Evolutionary conservation across 2,329 filamentous ascomycete species (phyloP).

Genomic region (Ampelomyces quisqualis): DNA sequence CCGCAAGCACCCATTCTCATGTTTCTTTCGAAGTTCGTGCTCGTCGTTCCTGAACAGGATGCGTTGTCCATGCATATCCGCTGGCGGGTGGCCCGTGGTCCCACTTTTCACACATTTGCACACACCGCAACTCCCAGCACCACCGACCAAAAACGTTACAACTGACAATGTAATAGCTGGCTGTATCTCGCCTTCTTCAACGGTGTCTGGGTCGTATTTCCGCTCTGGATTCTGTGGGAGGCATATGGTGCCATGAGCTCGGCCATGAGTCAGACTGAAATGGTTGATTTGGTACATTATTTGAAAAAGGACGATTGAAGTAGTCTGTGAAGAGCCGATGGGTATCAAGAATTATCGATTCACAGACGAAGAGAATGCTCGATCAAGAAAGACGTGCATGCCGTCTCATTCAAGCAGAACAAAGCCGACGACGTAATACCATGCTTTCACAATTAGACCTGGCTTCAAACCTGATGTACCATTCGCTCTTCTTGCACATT

Average conservation of each 20-base stretch:
- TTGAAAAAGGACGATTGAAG: constrained; percentile 35
- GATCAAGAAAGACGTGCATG: no score
- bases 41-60: constrained; percentile 7
- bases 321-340: no score
- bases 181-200: constrained; percentile 67
- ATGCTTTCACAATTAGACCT: no score
- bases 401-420: no score
- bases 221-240: constrained; percentile 58
- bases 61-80: constrained; percentile 21
- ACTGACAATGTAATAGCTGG: constrained; percentile 46
- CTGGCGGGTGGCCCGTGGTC: constrained; percentile 15
- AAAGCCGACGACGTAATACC: no score
- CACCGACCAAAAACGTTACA: neutral
- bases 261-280: constrained; percentile 40
- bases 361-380: no score
- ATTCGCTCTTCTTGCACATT: no score
- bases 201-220: constrained; percentile 61
- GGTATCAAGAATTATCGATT: no score
- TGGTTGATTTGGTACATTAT: constrained; percentile 43
- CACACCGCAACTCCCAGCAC: constrained; percentile 1
- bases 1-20: neutral
- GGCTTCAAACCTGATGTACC: no score
- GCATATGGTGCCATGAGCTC: constrained; percentile 50
- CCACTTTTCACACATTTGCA: constrained; percentile 15
- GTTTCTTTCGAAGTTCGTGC: neutral